Percentiles rank a stretch among this genome's conserved stretches.
Evolutionary conservation across 139 green algal genomes (phyloP).

Genomic region (Nannochloris sp.): DNA sequence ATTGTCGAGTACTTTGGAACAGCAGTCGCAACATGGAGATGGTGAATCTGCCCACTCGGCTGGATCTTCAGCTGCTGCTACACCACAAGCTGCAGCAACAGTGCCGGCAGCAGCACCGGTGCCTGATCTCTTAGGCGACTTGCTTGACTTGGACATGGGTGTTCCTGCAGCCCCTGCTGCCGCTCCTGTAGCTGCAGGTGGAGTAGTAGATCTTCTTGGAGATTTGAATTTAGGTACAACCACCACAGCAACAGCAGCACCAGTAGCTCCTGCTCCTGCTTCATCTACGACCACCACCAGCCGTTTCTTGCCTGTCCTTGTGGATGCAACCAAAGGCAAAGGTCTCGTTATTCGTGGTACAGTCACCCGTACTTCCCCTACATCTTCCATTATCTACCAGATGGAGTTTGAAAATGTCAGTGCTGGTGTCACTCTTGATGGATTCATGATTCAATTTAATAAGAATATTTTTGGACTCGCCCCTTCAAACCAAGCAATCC

Average conservation of each 20-base stretch:
- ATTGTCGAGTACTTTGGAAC: not conserved
- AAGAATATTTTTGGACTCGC: constrained; percentile 83
- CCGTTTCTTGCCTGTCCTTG: constrained; percentile 47
- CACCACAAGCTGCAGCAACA: not conserved
- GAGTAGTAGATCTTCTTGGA: constrained; percentile 53
- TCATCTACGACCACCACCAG: constrained; percentile 2
- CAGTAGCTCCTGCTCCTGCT: constrained; percentile 10
- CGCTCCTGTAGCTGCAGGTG: constrained; percentile 6
- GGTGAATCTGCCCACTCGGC: not conserved
- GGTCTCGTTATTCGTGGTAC: constrained; percentile 63
- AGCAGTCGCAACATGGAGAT: not conserved
- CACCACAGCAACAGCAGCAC: constrained; percentile 5
- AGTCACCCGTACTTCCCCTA: constrained; percentile 9
- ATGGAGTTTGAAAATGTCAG: constrained; percentile 62
- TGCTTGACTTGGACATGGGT: constrained; percentile 52
- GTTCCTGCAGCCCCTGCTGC: constrained; percentile 17
- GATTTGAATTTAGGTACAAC: constrained; percentile 14
- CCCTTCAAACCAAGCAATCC: constrained; percentile 46
- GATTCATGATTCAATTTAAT: constrained; percentile 95
- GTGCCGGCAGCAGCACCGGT: not conserved
- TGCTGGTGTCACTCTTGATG: constrained; percentile 48
- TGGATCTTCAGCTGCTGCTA: not conserved
- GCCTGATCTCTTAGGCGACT: constrained; percentile 58
- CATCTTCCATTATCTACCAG: constrained; percentile 39
- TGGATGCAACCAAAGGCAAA: constrained; percentile 61